Evolutionary conservation across 768 basidiomycete species (phyloP), one percentile per base, ranked within the genome.

Genomic region (Daedaleopsis nitida): DNA sequence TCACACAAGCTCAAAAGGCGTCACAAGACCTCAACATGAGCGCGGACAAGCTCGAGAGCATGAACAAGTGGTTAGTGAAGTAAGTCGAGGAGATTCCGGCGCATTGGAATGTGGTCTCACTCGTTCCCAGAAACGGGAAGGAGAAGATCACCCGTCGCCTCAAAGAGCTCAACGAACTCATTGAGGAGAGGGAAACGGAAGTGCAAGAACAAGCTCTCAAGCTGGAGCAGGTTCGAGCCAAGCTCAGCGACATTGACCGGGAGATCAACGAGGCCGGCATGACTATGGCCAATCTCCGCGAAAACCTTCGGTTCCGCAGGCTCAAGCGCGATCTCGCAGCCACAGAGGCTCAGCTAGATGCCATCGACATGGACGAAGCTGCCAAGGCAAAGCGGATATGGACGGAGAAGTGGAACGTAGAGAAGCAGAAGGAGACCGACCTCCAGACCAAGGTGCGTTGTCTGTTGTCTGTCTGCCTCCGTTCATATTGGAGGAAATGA

Each of bases 381-480:
- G 89, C 88, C 19, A 91, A 86, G 70, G 91, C 93, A 21, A 86
- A 87, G 72, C 82, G 89, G 59, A 90, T 87, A 59, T 99, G 96
- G 73, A 86, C 96, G 57, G 85, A 87, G 54, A 85, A 88, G 68
- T 98, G 90, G 75, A 79, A 80, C 32, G 75, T 80, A 2, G 88
- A 87, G 68, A 88, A 92, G 71, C 79, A 84, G 64, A 85, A 81
- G 70, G 92, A 95, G 76, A 84, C 83, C 14, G 80, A 87, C 39
- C 75, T 94, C 66, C 86, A 89, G 64, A 83, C 82, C 65, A 80
- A 83, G 78, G 93, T 92, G 63, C 24, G 81, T 66, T 27, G 27
- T 23, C 7, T 13, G 10, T 35, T 17, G 11, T 17, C 37, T 8
- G 3, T 14, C 11, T 42, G 13, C 37, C 35, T 2, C n/a, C 16